Percentiles rank a stretch among this genome's conserved stretches.
Conservation (phyloP, 2,329 filamentous ascomycete genomes). For the Paraphaeosphaeria sporulosa region DNA sequence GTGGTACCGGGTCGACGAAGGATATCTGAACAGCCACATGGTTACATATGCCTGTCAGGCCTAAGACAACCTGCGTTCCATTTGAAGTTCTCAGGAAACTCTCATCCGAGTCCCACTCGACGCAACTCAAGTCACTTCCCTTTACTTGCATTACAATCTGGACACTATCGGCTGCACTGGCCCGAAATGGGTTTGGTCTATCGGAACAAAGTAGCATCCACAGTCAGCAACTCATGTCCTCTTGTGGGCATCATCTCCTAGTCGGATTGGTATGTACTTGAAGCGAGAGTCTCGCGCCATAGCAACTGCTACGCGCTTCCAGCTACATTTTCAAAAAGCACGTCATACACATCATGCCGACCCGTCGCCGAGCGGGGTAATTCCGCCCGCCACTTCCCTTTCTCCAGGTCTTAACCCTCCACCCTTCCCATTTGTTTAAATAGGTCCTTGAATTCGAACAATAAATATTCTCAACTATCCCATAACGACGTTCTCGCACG, state of each 20-base stretch:
- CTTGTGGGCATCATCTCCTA: not conserved
- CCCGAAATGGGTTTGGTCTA: not conserved
- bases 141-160: no score
- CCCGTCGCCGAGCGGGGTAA: conserved; percentile 2
- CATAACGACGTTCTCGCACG: not conserved
- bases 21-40: no score
- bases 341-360: conserved; percentile 5
- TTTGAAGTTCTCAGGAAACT: no score
- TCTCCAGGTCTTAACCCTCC: no score
- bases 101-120: no score
- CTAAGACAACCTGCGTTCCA: no score
- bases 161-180: not conserved
- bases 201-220: not conserved
- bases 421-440: not conserved
- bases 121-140: no score
- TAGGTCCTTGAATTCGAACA: not conserved
- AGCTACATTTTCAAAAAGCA: not conserved
- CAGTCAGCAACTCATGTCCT: not conserved
- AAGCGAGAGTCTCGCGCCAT: not conserved
- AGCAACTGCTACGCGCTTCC: not conserved
- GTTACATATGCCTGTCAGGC: no score
- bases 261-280: not conserved
- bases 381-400: not conserved
- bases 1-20: no score
- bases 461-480: not conserved